phyloP scores from a whole-genome alignment of 768 basidiomycete genomes.

The Tremella yokohamensis region DNA sequence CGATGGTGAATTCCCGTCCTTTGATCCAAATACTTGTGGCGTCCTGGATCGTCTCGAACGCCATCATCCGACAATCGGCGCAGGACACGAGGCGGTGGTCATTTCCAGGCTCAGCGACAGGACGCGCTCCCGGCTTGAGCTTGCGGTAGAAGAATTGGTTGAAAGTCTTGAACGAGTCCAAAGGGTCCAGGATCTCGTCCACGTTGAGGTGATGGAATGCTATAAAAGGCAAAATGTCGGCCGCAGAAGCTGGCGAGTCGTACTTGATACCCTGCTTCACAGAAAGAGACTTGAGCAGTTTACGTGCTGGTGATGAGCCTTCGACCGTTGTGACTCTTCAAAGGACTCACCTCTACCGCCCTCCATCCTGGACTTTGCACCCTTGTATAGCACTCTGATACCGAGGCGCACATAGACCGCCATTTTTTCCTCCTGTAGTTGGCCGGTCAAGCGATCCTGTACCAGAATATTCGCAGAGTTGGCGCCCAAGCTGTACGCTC shows the following conservation, averaged over 20 bases:
- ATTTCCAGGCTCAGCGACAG: slow-evolving; percentile 67
- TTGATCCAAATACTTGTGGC: slow-evolving; percentile 96
- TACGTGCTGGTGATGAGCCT: slow-evolving; percentile 58
- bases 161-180: slow-evolving; percentile 83
- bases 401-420: slow-evolving; percentile 80
- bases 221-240: slow-evolving; percentile 82
- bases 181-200: slow-evolving; percentile 75
- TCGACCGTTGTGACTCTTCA: slow-evolving; percentile 2
- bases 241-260: slow-evolving; percentile 75
- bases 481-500: slow-evolving; percentile 85
- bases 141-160: slow-evolving; percentile 86
- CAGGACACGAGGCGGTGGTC: slow-evolving; percentile 74
- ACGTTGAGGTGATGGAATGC: slow-evolving; percentile 82
- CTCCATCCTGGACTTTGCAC: slow-evolving; percentile 82
- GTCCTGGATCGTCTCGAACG: slow-evolving; percentile 77
- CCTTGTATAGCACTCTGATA: slow-evolving; percentile 85
- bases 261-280: slow-evolving; percentile 94
- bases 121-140: slow-evolving; percentile 77
- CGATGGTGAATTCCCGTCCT: slow-evolving; percentile 84
- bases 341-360: slow-evolving; percentile 67
- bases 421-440: slow-evolving; percentile 97
- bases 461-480: slow-evolving; percentile 98
- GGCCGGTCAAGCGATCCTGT: slow-evolving; percentile 85
- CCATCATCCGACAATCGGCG: slow-evolving; percentile 97
- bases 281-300: slow-evolving; percentile 81